Evolutionary conservation across 768 basidiomycete species (phyloP).

Genomic region (Termitomyces sp.): DNA sequence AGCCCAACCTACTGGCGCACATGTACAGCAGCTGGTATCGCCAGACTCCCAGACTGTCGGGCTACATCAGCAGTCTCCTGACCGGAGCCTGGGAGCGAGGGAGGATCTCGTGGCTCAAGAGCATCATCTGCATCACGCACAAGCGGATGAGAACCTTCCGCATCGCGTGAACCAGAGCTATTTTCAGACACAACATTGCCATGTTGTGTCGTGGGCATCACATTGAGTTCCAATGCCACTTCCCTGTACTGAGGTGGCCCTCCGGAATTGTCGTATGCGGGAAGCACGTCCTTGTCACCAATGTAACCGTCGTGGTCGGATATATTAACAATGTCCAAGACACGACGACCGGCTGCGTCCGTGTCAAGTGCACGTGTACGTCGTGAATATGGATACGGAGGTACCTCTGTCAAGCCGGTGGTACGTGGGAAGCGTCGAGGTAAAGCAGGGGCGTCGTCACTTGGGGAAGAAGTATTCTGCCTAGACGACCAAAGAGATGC

Average conservation of each 20-base stretch:
- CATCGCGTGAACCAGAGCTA: background rate
- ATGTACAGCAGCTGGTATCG: constrained; percentile 5
- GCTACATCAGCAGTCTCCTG: background rate
- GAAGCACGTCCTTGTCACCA: constrained; percentile 39
- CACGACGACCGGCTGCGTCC: constrained; percentile 34
- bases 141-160: background rate
- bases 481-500: constrained; percentile 2
- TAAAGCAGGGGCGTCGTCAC: background rate
- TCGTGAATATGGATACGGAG: constrained; percentile 14
- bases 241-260: constrained; percentile 43
- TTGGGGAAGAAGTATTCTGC: background rate
- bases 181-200: background rate
- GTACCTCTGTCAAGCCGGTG: constrained; percentile 17
- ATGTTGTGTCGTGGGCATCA: background rate
- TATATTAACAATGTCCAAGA: constrained; percentile 5
- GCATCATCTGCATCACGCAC: background rate
- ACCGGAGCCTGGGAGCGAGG: background rate
- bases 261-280: constrained; percentile 39
- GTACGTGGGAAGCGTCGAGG: constrained; percentile 14
- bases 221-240: constrained; percentile 5
- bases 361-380: constrained; percentile 29
- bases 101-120: background rate
- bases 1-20: background rate
- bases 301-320: constrained; percentile 25
- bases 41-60: background rate